These are phyloP conservation scores for Bathelium albidoporum DNA, from an alignment of 495 filamentous ascomycete genomes.

Conservation along the genomic window DNA sequence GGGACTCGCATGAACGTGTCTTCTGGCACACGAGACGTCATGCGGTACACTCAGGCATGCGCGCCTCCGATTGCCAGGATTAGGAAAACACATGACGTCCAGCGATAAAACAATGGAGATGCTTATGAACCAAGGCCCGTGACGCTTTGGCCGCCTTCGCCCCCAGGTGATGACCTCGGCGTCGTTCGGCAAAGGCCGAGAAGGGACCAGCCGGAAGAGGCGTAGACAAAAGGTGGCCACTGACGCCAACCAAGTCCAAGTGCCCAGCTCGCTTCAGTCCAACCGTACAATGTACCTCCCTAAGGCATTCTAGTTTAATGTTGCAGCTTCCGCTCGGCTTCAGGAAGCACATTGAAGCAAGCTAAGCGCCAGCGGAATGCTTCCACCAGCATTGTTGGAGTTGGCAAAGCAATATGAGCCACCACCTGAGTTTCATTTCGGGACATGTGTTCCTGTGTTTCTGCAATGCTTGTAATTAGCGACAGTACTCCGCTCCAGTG, in stretches of 20 bases:
- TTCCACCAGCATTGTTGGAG: background rate
- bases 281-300: background rate
- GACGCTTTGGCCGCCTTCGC: too few relatives aligned
- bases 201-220: background rate
- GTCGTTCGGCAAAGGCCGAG: background rate
- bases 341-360: background rate
- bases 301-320: background rate
- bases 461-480: background rate
- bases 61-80: background rate
- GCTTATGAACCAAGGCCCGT: background rate
- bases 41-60: background rate
- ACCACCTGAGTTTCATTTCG: background rate
- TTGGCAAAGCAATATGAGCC: slow-evolving; percentile 1
- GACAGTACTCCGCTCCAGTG: background rate
- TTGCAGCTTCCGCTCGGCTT: background rate
- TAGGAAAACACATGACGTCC: background rate
- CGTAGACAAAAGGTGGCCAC: background rate
- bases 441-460: slow-evolving; percentile 4
- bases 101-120: background rate
- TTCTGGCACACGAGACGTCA: background rate
- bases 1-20: background rate
- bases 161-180: background rate
- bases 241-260: background rate
- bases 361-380: background rate
- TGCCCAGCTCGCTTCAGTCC: background rate